Base-by-base conservation (phyloP, 2,329 filamentous ascomycete species). In the Cyphellophora europaea region DNA sequence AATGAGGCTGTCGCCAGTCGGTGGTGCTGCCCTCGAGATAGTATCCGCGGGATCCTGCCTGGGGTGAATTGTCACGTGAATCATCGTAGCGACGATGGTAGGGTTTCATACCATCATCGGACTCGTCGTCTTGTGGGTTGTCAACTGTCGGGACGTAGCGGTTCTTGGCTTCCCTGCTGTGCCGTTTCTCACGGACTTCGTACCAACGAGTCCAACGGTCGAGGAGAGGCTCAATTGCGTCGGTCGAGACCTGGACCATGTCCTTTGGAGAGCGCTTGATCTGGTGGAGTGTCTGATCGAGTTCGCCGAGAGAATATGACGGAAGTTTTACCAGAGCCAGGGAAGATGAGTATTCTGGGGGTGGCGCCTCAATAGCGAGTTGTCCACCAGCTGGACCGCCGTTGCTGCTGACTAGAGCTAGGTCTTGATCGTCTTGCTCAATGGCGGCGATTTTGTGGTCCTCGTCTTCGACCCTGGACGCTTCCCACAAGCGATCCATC, bases 221-320 rank as follows among this genome's bases (percentile, higher is more conserved):
- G 12, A 61, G 42, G 6, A 62, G 42, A 12, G 45, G 49, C 28
- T 59, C 50, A 38, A 61, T 52, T 11, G 53, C 54, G 3, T 43
- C 47, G 19, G 57, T 52, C 1, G 58, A 61, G 4, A 58, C 47
- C 25, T 53, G 51, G 8, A 61, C 49, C 58, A 61, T 62, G 18
- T 59, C 57, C 32, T 51, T 57, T 4, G 57, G 53, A 6, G 56
- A 58, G 28, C 49, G 41, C 36, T 56, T 53, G 18, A 61, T 52
- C 12, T 51, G 44, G 21, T 49, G 47, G n/a, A 61, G 41, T 3
- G 44, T 53, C 4, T 49, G 39, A 32, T 59, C 56, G 19, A 54
- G 45, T 6, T 57, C 54, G n/a, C 51, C 53, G 19, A 61, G 45
- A 6, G 55, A 51, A 19, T 54, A 47, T 4, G 44, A 39, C 5